These are phyloP conservation scores for Tolypocladium nubicola DNA, from an alignment of 2,329 filamentous ascomycete species.

Conservation along the genomic window DNA sequence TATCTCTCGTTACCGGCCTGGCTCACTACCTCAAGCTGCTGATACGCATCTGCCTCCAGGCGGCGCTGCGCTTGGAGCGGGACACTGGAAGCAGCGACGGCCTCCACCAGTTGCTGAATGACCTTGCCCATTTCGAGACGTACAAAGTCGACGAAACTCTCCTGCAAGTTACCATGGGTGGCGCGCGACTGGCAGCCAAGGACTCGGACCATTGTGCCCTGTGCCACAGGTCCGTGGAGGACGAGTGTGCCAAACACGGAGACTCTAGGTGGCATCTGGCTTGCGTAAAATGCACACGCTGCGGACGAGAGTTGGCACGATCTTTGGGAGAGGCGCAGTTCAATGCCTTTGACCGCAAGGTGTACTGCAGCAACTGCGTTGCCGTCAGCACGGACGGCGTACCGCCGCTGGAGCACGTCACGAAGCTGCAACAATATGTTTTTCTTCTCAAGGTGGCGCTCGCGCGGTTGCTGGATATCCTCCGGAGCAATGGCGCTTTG, in stretches of 20 bases:
- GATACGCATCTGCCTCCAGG: constrained; percentile 93
- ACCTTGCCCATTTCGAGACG: constrained; percentile 73
- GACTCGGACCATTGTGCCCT: constrained; percentile 75
- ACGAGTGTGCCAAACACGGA: constrained; percentile 72
- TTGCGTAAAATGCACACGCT: constrained; percentile 68
- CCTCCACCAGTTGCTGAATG: constrained; percentile 71
- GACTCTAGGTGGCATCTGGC: constrained; percentile 74
- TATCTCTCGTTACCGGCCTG: constrained; percentile 92
- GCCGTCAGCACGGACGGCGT: constrained; percentile 41
- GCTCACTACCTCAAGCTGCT: constrained; percentile 96
- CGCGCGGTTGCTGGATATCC: constrained; percentile 76
- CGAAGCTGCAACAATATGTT: constrained; percentile 86
- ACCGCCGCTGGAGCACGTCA: constrained; percentile 59
- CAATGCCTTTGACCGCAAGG: constrained; percentile 54
- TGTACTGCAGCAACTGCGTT: constrained; percentile 63
- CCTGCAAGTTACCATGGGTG: constrained; percentile 54
- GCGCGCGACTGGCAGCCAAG: constrained; percentile 57
- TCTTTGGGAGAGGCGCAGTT: constrained; percentile 60
- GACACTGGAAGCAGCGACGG: constrained; percentile 67
- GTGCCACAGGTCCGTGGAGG: constrained; percentile 84
- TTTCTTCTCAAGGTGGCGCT: constrained; percentile 87
- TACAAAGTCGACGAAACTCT: constrained; percentile 62
- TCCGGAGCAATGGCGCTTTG: constrained; percentile 73
- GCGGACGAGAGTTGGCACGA: constrained; percentile 54
- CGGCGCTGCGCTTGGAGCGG: constrained; percentile 80